Conservation (phyloP, 768 basidiomycete genomes). For the Kwoniella botswanensis region DNA sequence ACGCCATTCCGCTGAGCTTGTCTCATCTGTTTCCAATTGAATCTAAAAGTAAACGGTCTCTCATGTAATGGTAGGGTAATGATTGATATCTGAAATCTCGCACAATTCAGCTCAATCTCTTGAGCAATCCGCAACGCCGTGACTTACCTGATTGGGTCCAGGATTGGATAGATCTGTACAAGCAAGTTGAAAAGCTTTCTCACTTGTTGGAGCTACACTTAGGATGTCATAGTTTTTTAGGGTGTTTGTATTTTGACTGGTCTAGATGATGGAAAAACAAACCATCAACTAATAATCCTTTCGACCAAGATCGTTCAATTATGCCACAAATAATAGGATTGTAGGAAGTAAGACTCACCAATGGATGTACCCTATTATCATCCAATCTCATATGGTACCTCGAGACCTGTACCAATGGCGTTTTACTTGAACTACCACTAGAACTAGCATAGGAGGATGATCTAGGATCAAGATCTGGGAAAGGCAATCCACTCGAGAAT, state of each 20-base stretch:
- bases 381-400: constrained; percentile 54
- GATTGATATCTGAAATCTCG: constrained; percentile 44
- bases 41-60: constrained; percentile 43
- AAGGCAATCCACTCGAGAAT: constrained; percentile 42
- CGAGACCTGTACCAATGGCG: constrained; percentile 49
- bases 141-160: constrained; percentile 51
- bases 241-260: constrained; percentile 35
- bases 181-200: constrained; percentile 52
- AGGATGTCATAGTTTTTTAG: constrained; percentile 51
- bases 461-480: constrained; percentile 49
- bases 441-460: constrained; percentile 8
- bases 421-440: constrained; percentile 6
- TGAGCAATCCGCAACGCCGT: background rate
- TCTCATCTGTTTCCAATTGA: constrained; percentile 49
- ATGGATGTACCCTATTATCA: constrained; percentile 46
- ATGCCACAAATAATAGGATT: background rate
- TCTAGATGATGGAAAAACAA: constrained; percentile 24
- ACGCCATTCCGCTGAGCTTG: constrained; percentile 53
- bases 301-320: too few relatives aligned
- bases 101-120: too few relatives aligned
- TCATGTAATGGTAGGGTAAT: constrained; percentile 56
- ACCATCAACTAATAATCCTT: too few relatives aligned
- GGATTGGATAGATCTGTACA: constrained; percentile 54
- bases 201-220: constrained; percentile 49
- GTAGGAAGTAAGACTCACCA: constrained; percentile 40